Percentiles rank a stretch among this genome's conserved stretches.
These are phyloP conservation scores for Solanum sitiens DNA, from an alignment of 257 asterid species.

Conservation along the genomic window DNA sequence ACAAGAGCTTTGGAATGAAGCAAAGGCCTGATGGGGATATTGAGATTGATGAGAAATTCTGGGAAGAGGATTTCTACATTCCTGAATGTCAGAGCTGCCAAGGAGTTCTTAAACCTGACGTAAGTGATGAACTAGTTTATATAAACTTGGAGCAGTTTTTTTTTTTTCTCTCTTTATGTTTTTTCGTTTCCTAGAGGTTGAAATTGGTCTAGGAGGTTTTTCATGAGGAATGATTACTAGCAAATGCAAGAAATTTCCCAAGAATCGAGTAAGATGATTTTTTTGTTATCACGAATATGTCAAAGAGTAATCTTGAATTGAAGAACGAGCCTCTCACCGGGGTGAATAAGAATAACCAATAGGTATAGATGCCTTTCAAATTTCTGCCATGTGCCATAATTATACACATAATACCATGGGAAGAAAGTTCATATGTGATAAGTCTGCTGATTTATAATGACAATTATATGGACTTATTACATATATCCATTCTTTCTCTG, in stretches of 20 bases:
- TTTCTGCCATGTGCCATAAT: background rate
- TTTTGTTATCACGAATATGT: background rate
- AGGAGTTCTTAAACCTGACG: slow-evolving; percentile 88
- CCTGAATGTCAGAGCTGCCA: slow-evolving; percentile 65
- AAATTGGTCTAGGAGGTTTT: background rate
- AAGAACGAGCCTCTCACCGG: background rate
- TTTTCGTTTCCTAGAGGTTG: background rate
- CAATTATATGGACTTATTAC: background rate
- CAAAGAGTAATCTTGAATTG: background rate
- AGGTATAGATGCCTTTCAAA: background rate
- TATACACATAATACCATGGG: background rate
- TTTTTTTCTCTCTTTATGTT: background rate
- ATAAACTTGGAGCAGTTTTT: background rate
- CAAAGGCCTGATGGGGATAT: slow-evolving; percentile 98
- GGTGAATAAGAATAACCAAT: background rate
- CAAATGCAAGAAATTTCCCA: too few species aligned
- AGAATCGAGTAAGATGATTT: background rate
- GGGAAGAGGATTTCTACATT: slow-evolving; percentile 89
- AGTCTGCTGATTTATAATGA: background rate
- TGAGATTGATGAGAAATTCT: slow-evolving; percentile 92
- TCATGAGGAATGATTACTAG: too few species aligned
- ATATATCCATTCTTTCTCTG: background rate
- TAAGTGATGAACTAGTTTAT: slow-evolving; percentile 21
- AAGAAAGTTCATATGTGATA: background rate
- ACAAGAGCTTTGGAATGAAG: slow-evolving; percentile 92